These are phyloP conservation scores for Daedalea quercina DNA, from an alignment of 768 basidiomycete genomes.

Conservation along the genomic window DNA sequence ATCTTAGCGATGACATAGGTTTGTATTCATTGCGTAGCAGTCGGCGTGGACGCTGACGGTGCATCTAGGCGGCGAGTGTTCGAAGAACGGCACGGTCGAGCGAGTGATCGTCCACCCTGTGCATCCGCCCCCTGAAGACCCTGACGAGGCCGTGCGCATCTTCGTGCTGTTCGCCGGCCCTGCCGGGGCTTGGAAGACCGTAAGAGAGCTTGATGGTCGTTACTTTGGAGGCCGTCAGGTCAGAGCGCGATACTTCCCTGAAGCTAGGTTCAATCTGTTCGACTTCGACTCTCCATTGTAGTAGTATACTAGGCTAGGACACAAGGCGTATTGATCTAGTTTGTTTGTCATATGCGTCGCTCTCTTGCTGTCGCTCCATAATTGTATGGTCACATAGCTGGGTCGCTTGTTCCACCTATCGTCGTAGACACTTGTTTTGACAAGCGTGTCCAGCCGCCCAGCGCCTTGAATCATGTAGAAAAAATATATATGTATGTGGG, in stretches of 20 bases:
- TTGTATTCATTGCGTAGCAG: slow-evolving; percentile 16
- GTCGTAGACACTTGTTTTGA: no score
- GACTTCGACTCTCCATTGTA: slow-evolving; percentile 42
- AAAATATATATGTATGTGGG: no score
- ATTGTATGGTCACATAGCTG: no score
- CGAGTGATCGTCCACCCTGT: slow-evolving; percentile 80
- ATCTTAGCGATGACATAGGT: slow-evolving; percentile 86
- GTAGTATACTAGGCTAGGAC: no score
- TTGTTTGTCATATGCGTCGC: no score
- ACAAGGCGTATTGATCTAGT: no score
- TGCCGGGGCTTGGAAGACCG: slow-evolving; percentile 93
- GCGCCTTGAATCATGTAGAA: no score
- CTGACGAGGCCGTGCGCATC: slow-evolving; percentile 83
- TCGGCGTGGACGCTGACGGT: background rate
- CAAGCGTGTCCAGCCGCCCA: no score
- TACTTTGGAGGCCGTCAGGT: slow-evolving; percentile 87
- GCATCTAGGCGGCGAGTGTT: slow-evolving; percentile 75
- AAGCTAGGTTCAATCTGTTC: slow-evolving; percentile 42
- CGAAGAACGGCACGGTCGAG: slow-evolving; percentile 88
- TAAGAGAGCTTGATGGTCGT: slow-evolving; percentile 87
- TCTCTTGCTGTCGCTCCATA: no score
- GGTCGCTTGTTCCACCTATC: no score
- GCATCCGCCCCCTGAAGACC: slow-evolving; percentile 54
- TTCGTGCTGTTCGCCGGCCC: slow-evolving; percentile 90
- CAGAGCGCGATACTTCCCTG: slow-evolving; percentile 76